Percentiles rank a stretch among this genome's conserved stretches.
phyloP scores from a whole-genome alignment of 2,329 filamentous ascomycete genomes.

The Geosmithia flava region DNA sequence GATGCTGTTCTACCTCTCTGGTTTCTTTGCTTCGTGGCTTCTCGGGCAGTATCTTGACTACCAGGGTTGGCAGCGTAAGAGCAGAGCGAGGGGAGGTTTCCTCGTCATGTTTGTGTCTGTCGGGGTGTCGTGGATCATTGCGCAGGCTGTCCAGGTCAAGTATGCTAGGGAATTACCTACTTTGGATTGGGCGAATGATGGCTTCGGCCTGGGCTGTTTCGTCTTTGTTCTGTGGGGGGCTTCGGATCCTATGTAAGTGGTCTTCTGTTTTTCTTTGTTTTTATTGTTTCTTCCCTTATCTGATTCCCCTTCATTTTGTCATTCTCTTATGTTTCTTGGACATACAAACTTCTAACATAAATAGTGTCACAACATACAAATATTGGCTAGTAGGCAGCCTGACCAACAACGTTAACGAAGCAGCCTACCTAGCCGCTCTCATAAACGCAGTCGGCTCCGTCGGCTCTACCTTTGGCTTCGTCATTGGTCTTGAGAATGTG shows the following conservation, averaged over 20 bases:
- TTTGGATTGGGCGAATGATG: slow-evolving; percentile 13
- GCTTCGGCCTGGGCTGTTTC: slow-evolving; percentile 7
- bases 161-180: slow-evolving; percentile 11
- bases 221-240: slow-evolving; percentile 1
- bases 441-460: background rate
- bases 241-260: background rate
- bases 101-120: slow-evolving; percentile 12
- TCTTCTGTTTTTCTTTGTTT: background rate
- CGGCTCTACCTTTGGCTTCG: slow-evolving; percentile 1
- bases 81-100: slow-evolving; percentile 10
- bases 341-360: background rate
- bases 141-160: slow-evolving; percentile 13
- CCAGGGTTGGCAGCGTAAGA: slow-evolving; percentile 6
- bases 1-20: slow-evolving; percentile 11
- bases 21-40: slow-evolving; percentile 10
- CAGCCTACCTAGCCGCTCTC: background rate
- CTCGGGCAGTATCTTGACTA: slow-evolving; percentile 15
- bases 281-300: background rate
- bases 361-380: slow-evolving; percentile 1
- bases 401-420: slow-evolving; percentile 1
- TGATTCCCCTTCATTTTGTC: too few relatives aligned
- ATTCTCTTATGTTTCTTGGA: background rate
- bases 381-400: background rate
- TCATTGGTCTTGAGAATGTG: background rate
- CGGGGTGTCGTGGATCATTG: slow-evolving; percentile 15